Evolutionary conservation across 176 grass and related monocot species (phyloP), one percentile per base, ranked within the genome.

Genomic region (Alloteropsis semialata): DNA sequence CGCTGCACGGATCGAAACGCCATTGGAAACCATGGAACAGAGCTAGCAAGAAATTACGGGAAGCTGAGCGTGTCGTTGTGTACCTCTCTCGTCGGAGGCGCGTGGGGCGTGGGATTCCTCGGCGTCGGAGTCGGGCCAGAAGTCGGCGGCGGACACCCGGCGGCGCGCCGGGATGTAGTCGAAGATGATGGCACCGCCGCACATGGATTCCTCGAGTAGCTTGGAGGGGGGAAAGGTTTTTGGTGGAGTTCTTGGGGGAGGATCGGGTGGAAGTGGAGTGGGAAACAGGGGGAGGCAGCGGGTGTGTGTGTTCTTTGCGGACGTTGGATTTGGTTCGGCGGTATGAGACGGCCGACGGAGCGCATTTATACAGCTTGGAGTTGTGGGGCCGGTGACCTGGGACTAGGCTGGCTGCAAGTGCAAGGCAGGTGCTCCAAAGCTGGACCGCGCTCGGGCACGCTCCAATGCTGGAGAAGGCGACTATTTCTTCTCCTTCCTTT

Each of bases 161-260:
- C 76, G 65, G 3, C 71, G 67, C 39, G 46, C 25, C 55, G 95
- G 92, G 87, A 98, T 91, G 82, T 91, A 93, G 77, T 98, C 92
- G 86, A 37, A 88, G 77, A 98, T 93, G 84, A 98, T 88, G 2
- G 92, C 92, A 10, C 95, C 95, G 62, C 95, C 95, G 86, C 95
- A 98, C 95, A 98, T 98, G 63, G 87, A 69, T 54, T 51, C 17
- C 53, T 82, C 73, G 4, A 24, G 22, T 16, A 16, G 1, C 27
- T 19, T 13, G 66, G 38, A 28, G 5, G 3, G 33, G 24, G 1
- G 4, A 58, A 37, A 14, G 24, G 45, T 17, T 13, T 46, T 66
- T 64, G 69, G 24, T 25, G 32, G 11, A 15, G 37, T 12, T 37
- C 0, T 68, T 49, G 54, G 18, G 57, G 15, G 44, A 50, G 44